Evolutionary conservation across 2,329 filamentous ascomycete genomes (phyloP).

Genomic region (Ceratocystis harringtonii): DNA sequence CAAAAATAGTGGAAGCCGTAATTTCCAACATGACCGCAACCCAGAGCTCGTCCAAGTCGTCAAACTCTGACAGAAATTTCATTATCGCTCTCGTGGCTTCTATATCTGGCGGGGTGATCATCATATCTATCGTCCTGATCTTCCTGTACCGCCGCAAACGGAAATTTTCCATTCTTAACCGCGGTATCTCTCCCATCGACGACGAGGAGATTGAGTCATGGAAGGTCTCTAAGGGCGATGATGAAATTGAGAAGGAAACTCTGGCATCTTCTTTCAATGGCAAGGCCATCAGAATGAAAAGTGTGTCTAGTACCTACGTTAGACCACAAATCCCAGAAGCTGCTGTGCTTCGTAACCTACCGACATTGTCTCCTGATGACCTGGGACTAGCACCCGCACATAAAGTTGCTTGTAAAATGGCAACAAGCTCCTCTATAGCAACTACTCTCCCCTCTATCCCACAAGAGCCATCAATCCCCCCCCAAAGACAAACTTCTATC

Average conservation of each 20-base stretch:
- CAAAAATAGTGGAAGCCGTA: neutral
- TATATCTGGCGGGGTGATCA: constrained; percentile 30
- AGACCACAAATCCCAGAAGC: neutral
- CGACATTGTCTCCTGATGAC: neutral
- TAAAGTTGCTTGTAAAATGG: constrained; percentile 13
- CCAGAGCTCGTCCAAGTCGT: neutral
- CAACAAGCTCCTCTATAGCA: constrained; percentile 15
- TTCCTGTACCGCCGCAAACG: constrained; percentile 28
- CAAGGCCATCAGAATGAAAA: neutral
- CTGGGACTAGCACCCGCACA: neutral
- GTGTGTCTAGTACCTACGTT: neutral
- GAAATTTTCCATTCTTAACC: constrained; percentile 31
- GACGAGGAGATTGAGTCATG: constrained; percentile 53
- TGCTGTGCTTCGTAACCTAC: neutral
- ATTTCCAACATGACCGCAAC: neutral
- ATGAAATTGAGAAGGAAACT: constrained; percentile 21
- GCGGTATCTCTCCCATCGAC: constrained; percentile 45
- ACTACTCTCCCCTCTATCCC: constrained; percentile 20
- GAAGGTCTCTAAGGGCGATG: constrained; percentile 30
- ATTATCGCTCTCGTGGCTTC: constrained; percentile 38
- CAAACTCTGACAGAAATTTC: constrained; percentile 27
- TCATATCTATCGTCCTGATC: constrained; percentile 23
- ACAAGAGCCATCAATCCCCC: constrained; percentile 23
- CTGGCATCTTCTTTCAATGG: neutral
- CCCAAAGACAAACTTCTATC: constrained; percentile 9